These are phyloP conservation scores for Hymenoscyphus occultus DNA, from an alignment of 2,329 filamentous ascomycete species.

Conservation along the genomic window DNA sequence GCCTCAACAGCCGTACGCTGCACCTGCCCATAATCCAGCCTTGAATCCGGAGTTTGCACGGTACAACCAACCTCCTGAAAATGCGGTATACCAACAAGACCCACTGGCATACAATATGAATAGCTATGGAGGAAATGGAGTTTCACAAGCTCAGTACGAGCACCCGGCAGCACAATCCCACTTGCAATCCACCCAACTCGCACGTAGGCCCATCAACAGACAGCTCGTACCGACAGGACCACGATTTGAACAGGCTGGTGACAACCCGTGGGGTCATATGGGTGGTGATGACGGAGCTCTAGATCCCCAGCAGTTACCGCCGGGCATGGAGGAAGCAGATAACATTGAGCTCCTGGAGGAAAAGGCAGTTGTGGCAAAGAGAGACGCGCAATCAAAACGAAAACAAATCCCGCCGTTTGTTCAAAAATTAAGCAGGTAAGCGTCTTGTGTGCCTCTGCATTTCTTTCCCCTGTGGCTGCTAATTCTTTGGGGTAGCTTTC, in stretches of 20 bases:
- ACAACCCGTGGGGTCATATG: constrained; percentile 41
- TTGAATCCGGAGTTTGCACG: constrained; percentile 52
- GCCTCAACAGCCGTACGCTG: constrained; percentile 47
- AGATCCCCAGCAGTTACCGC: constrained; percentile 36
- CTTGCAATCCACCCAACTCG: constrained; percentile 32
- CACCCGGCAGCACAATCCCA: constrained; percentile 21
- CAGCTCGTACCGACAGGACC: constrained; percentile 33
- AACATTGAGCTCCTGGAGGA: constrained; percentile 77
- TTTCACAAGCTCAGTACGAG: constrained; percentile 30
- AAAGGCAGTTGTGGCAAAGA: constrained; percentile 76
- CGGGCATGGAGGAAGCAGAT: constrained; percentile 55
- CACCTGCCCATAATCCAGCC: constrained; percentile 39
- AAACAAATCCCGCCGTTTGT: constrained; percentile 98
- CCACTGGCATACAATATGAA: constrained; percentile 33
- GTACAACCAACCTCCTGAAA: constrained; percentile 46
- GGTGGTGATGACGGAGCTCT: constrained; percentile 38
- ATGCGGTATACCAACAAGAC: constrained; percentile 36
- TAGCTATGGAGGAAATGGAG: constrained; percentile 22
- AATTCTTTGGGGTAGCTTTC: constrained; percentile 60
- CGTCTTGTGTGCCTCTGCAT: constrained; percentile 9
- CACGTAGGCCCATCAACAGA: constrained; percentile 35
- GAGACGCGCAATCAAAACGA: constrained; percentile 82
- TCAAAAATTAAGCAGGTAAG: constrained; percentile 93
- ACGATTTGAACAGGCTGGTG: constrained; percentile 33
- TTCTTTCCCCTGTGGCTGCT: constrained; percentile 26